Evolutionary conservation across 441 rosid species (phyloP).

Genomic region (Aquilaria agallochum): DNA sequence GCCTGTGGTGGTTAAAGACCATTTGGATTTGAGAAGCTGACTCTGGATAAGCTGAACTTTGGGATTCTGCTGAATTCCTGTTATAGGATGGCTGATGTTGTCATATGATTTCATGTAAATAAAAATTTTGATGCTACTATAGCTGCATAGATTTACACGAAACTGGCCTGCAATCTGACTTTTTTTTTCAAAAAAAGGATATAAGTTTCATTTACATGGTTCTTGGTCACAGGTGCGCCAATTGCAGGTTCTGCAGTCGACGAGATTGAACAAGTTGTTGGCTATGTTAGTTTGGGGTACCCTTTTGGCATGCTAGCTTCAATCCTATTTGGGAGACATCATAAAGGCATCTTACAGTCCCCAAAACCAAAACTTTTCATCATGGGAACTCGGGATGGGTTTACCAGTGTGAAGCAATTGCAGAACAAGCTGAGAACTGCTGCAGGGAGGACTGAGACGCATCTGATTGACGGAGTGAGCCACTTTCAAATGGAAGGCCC

Average conservation of each 20-base stretch:
- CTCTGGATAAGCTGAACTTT: too few relatives aligned
- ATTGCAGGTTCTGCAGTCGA: slow-evolving; percentile 91
- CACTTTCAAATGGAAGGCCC: slow-evolving; percentile 97
- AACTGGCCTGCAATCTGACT: too few relatives aligned
- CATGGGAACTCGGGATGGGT: slow-evolving; percentile 90
- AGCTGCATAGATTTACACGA: too few relatives aligned
- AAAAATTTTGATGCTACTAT: too few relatives aligned
- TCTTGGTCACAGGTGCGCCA: slow-evolving; percentile 64
- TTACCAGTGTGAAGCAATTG: slow-evolving; percentile 84
- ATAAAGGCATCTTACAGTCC: slow-evolving; percentile 66
- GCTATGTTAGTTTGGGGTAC: slow-evolving; percentile 86
- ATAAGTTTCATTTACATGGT: background rate
- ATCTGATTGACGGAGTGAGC: slow-evolving; percentile 78
- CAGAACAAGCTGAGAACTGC: slow-evolving; percentile 71
- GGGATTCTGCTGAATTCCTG: too few relatives aligned
- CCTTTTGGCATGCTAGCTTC: slow-evolving; percentile 84
- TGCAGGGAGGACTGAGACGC: slow-evolving; percentile 56
- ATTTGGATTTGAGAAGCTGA: too few relatives aligned
- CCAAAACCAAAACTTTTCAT: slow-evolving; percentile 83
- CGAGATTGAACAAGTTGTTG: slow-evolving; percentile 70
- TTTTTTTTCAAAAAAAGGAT: background rate
- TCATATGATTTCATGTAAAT: too few relatives aligned
- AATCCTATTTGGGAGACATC: slow-evolving; percentile 81
- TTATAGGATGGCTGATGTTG: too few relatives aligned
- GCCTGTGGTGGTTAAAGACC: too few relatives aligned